Percentiles rank a stretch among this genome's conserved stretches.
Conservation (phyloP, 257 asterid genomes). For the Salvia rosmarinus region DNA sequence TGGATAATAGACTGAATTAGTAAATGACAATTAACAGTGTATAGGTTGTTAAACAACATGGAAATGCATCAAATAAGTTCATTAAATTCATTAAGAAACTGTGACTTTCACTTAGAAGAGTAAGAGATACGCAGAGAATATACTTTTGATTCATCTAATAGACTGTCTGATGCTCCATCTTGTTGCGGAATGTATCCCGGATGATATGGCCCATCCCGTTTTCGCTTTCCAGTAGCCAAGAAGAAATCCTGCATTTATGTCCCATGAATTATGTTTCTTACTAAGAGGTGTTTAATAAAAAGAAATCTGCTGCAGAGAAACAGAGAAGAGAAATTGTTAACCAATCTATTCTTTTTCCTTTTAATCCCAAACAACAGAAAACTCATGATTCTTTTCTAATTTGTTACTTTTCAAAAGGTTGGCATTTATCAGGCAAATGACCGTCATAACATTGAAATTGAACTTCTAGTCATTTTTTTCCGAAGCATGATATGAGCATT, state of each 20-base stretch:
- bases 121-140: constrained; percentile 17
- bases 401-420: neutral
- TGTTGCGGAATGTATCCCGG: constrained; percentile 92
- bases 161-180: constrained; percentile 82
- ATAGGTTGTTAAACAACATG: neutral
- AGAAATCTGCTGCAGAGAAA: constrained; percentile 17
- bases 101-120: constrained; percentile 7
- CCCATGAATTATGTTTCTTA: constrained; percentile 24
- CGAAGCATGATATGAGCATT: neutral
- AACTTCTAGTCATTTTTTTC: neutral
- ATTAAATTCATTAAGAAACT: neutral
- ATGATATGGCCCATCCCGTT: constrained; percentile 64
- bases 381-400: neutral
- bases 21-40: constrained; percentile 20
- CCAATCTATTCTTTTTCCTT: neutral
- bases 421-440: neutral
- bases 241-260: constrained; percentile 74
- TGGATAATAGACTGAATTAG: neutral
- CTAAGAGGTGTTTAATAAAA: constrained; percentile 10
- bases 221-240: constrained; percentile 75
- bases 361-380: neutral
- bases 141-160: constrained; percentile 61
- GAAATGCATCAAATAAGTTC: constrained; percentile 27
- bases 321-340: neutral
- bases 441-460: constrained; percentile 7